Base-by-base conservation (phyloP, 352 stramenopile genomes). In the Thalassiosira mediterranea region DNA sequence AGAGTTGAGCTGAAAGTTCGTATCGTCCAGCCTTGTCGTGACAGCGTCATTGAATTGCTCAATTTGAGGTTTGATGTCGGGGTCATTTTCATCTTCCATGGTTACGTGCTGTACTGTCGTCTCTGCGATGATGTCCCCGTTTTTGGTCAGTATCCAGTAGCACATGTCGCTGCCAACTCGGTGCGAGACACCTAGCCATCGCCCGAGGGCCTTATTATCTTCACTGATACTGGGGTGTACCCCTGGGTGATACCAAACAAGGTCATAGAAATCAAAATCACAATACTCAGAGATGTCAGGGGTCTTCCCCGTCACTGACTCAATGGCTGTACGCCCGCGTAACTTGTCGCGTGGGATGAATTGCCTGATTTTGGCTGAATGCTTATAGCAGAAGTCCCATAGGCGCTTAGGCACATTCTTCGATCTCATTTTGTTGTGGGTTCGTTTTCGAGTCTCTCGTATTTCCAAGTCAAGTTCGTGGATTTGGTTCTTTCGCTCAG, bases 241-340 rank as follows among this genome's bases (percentile, higher is more conserved):
- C 1, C 3, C 11, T 1, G 1, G 7, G 2, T 26, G 56, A 23
- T 82, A 84, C 63, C 69, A 83, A 0, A 84, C 75, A 2, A 68
- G 40, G 25, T 88, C 71, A 19, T 70, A 88, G 44, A 82, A 88
- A 4, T 69, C 42, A 51, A 88, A 88, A 11, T 83, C 66, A 31
- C 64, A 17, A 10, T 56, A 78, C 28, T 85, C 72, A n/a, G 61
- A 74, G 17, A 88, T 86, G 42, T 86, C 76, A 23, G 68, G 56
- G 4, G 72, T 79, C n/a, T 70, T 57, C 0, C 76, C 81, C 2
- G 53, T 75, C 7, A 71, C 34, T 26, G 25, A 11, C 34, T 83
- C 66, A 54, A 64, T 66, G 21, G 34, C 54, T 0, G 73, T 59
- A 5, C 49, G 19, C 1, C 28, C 28, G 1, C 56, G 42, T 1